Conservation (phyloP, 2,329 filamentous ascomycete genomes). For the Colletotrichum somersetense region DNA sequence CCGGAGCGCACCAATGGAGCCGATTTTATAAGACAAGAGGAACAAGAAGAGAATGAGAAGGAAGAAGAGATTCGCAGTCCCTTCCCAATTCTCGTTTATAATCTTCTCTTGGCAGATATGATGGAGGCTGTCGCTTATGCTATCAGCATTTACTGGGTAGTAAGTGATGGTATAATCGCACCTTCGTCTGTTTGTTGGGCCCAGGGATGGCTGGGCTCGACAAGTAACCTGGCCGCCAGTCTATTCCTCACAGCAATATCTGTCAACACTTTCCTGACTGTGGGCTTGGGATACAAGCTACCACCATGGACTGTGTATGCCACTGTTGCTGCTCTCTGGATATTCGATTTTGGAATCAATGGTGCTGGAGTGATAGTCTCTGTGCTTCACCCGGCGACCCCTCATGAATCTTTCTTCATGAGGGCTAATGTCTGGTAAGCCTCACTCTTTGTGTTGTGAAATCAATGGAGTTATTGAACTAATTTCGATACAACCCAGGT, state of each 20-base stretch:
- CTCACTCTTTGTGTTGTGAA: accelerated
- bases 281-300: conserved; percentile 63
- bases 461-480: not conserved
- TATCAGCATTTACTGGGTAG: conserved; percentile 66
- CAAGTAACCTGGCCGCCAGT: conserved; percentile 68
- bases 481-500: conserved; percentile 52
- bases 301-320: conserved; percentile 58
- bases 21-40: not conserved
- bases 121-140: conserved; percentile 69
- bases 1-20: not conserved
- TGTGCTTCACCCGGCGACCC: conserved; percentile 1
- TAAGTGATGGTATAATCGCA: conserved; percentile 60
- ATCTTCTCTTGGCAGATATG: conserved; percentile 70
- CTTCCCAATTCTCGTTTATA: conserved; percentile 71
- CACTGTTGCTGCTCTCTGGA: conserved; percentile 61
- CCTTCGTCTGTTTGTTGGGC: conserved; percentile 62
- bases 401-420: conserved; percentile 37
- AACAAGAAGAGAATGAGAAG: not conserved
- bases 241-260: conserved; percentile 70
- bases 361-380: conserved; percentile 16
- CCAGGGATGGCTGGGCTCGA: conserved; percentile 70
- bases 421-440: conserved; percentile 37
- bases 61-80: conserved; percentile 57
- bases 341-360: conserved; percentile 50
- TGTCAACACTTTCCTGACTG: conserved; percentile 67